These are phyloP conservation scores for Apiospora arundinis DNA, from an alignment of 2,329 filamentous ascomycete species.

Conservation along the genomic window DNA sequence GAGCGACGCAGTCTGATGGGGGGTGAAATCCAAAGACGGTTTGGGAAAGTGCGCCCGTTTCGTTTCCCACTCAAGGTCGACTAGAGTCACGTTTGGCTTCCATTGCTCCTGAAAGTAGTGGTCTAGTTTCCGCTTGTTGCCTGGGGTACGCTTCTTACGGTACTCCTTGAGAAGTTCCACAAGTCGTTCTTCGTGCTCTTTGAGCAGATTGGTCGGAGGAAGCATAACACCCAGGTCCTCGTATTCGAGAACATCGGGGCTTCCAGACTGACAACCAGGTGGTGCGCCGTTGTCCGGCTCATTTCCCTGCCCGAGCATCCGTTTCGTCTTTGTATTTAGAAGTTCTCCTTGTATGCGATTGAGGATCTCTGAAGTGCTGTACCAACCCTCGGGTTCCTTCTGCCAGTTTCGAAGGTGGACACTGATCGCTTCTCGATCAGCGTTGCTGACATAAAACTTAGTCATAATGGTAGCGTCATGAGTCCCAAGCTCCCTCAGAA, in stretches of 20 bases:
- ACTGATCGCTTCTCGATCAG: background rate
- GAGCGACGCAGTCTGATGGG: background rate
- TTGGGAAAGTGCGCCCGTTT: background rate
- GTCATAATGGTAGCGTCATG: background rate
- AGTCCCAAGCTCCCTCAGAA: background rate
- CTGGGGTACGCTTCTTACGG: slow-evolving; percentile 6
- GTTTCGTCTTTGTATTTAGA: background rate
- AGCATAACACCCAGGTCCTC: background rate
- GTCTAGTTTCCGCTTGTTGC: slow-evolving; percentile 19
- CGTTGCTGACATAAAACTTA: background rate
- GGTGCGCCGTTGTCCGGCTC: background rate
- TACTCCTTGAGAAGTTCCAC: slow-evolving; percentile 27
- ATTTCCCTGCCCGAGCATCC: background rate
- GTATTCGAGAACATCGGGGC: background rate
- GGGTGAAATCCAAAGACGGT: background rate
- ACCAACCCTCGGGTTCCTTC: background rate
- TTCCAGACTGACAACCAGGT: background rate
- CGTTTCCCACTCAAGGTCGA: slow-evolving; percentile 30
- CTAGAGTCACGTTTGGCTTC: slow-evolving; percentile 28
- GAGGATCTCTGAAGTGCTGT: background rate
- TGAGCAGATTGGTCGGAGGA: background rate
- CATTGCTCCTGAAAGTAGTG: slow-evolving; percentile 29
- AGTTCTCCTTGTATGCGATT: background rate
- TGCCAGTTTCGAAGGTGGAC: background rate
- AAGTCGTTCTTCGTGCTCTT: slow-evolving; percentile 22